Evolutionary conservation across 495 filamentous ascomycete species (phyloP).

Genomic region (Penicillium mononematosum): DNA sequence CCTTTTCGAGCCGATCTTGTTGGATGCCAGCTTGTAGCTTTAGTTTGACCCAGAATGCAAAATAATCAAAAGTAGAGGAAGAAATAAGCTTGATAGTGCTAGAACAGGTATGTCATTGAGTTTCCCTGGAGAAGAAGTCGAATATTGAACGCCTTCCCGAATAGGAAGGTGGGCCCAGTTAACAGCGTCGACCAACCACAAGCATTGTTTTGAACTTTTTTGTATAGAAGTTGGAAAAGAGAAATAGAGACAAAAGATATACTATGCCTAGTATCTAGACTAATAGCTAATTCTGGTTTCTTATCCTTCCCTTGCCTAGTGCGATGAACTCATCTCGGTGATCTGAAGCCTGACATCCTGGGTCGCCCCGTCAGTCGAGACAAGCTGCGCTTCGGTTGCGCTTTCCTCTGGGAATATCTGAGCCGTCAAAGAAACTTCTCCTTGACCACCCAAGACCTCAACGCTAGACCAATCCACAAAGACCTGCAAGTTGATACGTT

Average conservation of each 20-base stretch:
- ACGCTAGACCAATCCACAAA: slow-evolving; percentile 38
- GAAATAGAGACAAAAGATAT: no score
- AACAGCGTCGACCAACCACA: no score
- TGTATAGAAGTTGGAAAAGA: no score
- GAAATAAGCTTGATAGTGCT: not conserved
- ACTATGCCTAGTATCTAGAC: no score
- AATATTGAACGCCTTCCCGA: no score
- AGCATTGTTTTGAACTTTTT: no score
- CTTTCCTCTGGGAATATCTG: slow-evolving; percentile 34
- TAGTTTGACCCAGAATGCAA: not conserved
- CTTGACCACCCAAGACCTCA: slow-evolving; percentile 36
- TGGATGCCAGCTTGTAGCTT: not conserved
- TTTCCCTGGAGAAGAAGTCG: no score
- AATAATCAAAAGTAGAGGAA: not conserved
- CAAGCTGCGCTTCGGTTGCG: slow-evolving; percentile 24
- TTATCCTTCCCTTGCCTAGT: not conserved
- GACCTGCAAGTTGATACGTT: slow-evolving; percentile 26
- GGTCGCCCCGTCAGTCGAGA: slow-evolving; percentile 23
- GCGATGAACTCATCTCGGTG: slow-evolving; percentile 10
- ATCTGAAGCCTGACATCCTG: slow-evolving; percentile 21
- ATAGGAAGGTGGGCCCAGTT: no score
- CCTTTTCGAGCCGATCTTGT: not conserved
- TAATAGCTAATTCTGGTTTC: no score
- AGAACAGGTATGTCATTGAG: no score
- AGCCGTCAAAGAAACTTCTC: slow-evolving; percentile 34